Evolutionary conservation across 2,329 filamentous ascomycete genomes (phyloP).

Genomic region (Aspergillus sp.): DNA sequence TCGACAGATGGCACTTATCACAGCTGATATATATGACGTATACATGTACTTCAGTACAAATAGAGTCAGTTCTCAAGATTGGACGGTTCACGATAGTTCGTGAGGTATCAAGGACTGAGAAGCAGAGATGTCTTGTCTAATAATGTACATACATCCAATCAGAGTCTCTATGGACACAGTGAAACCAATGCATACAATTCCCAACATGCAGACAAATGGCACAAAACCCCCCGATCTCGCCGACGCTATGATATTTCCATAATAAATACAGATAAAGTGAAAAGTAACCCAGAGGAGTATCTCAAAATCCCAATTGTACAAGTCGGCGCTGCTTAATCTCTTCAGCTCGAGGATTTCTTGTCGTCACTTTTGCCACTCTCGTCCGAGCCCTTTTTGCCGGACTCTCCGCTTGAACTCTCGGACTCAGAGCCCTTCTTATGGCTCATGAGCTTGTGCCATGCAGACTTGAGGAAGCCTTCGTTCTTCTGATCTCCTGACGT

Average conservation of each 20-base stretch:
- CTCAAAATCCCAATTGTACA: constrained; percentile 21
- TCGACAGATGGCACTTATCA: too few species aligned
- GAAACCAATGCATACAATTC: constrained; percentile 11
- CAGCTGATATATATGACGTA: too few species aligned
- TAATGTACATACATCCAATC: constrained; percentile 7
- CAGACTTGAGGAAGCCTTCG: constrained; percentile 87
- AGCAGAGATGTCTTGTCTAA: constrained; percentile 8
- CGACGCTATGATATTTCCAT: constrained; percentile 38
- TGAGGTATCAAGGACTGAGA: too few species aligned
- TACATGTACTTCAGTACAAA: too few species aligned
- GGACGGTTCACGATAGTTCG: too few species aligned
- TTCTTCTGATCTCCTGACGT: constrained; percentile 59
- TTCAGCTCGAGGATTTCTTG: constrained; percentile 39
- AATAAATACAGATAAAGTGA: constrained; percentile 33
- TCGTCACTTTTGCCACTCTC: constrained; percentile 20
- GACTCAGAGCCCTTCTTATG: constrained; percentile 45
- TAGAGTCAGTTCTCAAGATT: too few species aligned
- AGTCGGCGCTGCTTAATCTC: constrained; percentile 3
- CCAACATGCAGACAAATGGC: constrained; percentile 16
- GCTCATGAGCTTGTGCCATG: constrained; percentile 91
- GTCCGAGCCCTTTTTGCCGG: constrained; percentile 28
- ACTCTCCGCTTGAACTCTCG: constrained; percentile 28
- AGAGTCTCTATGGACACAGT: constrained; percentile 9
- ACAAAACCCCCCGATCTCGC: constrained; percentile 30
- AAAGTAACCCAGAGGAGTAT: constrained; percentile 19